phyloP scores from a whole-genome alignment of 441 rosid genomes.

The Dalechampia spathulata region DNA sequence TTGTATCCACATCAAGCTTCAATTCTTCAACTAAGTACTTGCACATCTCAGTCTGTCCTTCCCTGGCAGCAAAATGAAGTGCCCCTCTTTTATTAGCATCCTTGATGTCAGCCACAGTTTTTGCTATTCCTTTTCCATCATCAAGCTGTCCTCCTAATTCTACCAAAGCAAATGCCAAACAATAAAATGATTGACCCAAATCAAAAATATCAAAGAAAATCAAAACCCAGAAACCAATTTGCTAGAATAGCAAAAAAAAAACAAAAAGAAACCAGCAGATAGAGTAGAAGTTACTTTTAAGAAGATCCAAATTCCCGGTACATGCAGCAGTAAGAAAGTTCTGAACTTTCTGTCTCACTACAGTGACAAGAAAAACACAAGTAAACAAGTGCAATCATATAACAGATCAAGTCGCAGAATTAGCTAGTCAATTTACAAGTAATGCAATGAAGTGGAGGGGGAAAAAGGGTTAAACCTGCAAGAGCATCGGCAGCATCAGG shows the following conservation, averaged over 20 bases:
- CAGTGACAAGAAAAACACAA: constrained; percentile 16
- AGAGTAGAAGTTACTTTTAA: constrained; percentile 74
- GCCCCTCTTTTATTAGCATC: constrained; percentile 95
- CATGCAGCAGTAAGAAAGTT: constrained; percentile 70
- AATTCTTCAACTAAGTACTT: constrained; percentile 76
- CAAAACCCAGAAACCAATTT: not conserved
- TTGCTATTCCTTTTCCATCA: constrained; percentile 63
- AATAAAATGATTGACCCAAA: constrained; percentile 3
- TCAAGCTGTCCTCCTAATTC: constrained; percentile 70
- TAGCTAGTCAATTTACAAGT: not conserved
- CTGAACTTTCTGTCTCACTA: constrained; percentile 82
- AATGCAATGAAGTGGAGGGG: not conserved
- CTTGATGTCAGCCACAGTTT: constrained; percentile 68
- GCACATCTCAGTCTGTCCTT: constrained; percentile 77
- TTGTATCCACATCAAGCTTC: constrained; percentile 52
- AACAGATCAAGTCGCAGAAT: too few species aligned
- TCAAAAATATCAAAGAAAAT: not conserved
- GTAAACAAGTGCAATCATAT: too few species aligned
- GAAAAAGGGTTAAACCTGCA: constrained; percentile 6
- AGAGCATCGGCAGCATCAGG: constrained; percentile 9
- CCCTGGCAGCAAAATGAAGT: constrained; percentile 91
- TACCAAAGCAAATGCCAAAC: constrained; percentile 21
- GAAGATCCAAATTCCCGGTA: constrained; percentile 71
- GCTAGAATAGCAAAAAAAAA: too few species aligned
- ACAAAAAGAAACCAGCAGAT: too few species aligned